Base-by-base conservation (phyloP, 2,329 filamentous ascomycete species). In the Sphaerulina populicola region DNA sequence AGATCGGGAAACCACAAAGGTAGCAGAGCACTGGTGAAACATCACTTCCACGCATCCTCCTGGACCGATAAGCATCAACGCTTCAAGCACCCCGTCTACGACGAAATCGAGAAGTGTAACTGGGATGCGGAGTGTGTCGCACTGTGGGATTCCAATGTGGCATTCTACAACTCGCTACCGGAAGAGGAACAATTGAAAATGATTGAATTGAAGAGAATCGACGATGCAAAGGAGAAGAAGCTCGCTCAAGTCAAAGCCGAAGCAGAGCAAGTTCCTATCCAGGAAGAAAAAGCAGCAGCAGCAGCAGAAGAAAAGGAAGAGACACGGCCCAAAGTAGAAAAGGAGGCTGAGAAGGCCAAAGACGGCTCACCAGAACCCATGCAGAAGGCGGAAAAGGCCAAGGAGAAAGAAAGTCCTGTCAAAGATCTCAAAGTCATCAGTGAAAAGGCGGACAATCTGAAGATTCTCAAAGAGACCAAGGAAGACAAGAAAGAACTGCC, bases 1-100 rank as follows among this genome's bases (percentile, higher is more conserved):
- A 77, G 86, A 62, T 84, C 81, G 0, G 83, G 82, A 7, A 85
- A 82, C 60, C 83, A 86, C 64, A 75, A 82, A 46, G 74, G 81
- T 1, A 73, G 80, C 42, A 74, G 74, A 14, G 83, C 83, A 1
- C 71, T 86, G 1, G 82, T 87, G 21, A 83, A 82, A 64, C 83
- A 87, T 62, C 82, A 86, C 64, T 87, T 86, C 60, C 83, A 87
- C 64, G 83, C 83, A 0, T 86, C 82, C 1, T 77, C 79, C 51
- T 87, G 83, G 83, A 83, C 83, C 1, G 76, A 74, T 47, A 72
- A 52, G 30, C 83, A 87, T 62, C 81, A 79, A 1, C 74, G 83
- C 18, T 83, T 76, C 67, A 80, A 72, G 35, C 83, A 87, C 61
- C 81, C 82, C 0, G 77, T 81, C 46, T 85, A 82, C 59, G 82